A percentile compares a stretch with the other conserved stretches of the same genome.
Conservation (phyloP, 176 grass and related monocot genomes). For the Triticum dicoccoides region DNA sequence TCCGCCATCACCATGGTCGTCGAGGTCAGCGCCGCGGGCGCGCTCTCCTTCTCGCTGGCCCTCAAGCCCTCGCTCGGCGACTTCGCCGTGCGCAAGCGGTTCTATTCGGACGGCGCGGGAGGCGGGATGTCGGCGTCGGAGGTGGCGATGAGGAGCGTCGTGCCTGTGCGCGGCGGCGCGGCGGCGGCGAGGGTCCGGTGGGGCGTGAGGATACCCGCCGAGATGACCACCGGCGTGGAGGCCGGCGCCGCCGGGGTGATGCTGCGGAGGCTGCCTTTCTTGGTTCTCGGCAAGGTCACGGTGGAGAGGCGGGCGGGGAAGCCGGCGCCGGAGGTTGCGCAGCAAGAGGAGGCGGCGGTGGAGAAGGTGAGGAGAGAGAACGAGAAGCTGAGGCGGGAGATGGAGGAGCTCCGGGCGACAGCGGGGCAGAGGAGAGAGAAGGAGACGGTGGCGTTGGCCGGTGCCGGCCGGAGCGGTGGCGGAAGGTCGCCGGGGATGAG, state of each 20-base stretch:
- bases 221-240: not conserved
- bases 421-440: not conserved
- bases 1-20: constrained; percentile 22
- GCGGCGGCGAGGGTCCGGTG: constrained; percentile 1
- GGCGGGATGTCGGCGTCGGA: not conserved
- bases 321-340: not conserved
- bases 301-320: not conserved
- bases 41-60: constrained; percentile 12
- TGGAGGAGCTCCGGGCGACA: not conserved
- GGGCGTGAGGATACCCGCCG: constrained; percentile 27
- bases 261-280: constrained; percentile 11
- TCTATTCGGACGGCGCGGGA: not conserved
- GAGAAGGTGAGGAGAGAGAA: constrained; percentile 9
- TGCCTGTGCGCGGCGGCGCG: not conserved
- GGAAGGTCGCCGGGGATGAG: not conserved
- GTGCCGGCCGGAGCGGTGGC: not conserved
- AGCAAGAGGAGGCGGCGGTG: not conserved
- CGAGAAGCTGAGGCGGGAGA: constrained; percentile 15
- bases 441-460: not conserved
- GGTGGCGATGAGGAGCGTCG: constrained; percentile 20
- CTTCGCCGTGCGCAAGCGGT: constrained; percentile 23
- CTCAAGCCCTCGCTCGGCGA: constrained; percentile 17
- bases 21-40: constrained; percentile 21
- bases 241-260: not conserved
- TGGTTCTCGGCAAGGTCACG: constrained; percentile 20